Evolutionary conservation across 305 asterid genomes (phyloP), one percentile per base, ranked within the genome.

Genomic region (Lippia alba): DNA sequence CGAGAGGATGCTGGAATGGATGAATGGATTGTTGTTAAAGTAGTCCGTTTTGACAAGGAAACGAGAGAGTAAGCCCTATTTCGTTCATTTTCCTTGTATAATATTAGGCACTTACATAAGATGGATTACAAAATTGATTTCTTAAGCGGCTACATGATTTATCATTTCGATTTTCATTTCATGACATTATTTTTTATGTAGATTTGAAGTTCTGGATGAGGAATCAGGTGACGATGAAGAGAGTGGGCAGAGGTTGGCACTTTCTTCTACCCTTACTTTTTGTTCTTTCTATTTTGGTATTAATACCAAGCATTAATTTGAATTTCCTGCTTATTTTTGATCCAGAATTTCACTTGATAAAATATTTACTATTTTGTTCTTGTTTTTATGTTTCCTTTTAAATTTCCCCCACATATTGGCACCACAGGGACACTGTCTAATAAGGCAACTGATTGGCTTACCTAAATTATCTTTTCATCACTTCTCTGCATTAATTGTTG

Each of bases 221-320:
- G 98, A 94, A 67, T 98, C 98, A 8, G 97, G 97, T 45, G 99
- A 94, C 61, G 98, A 94, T 34, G 99, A 94, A 86, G 99, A 94
- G 75, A 85, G 96, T 17, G 96, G 87, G 66, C 99, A 89, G 78
- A 92, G 92, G 99, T 90, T 73, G 57, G 73, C 32, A 15, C 30
- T 50, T 64, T 66, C 59, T 63, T 70, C 70, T 33, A 15, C 40
- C 61, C 30, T 62, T 39, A 9, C 17, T 50, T 41, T 16, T 39
- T 17, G 18, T 19, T 64, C 17, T 40, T 40, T 62, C 3, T 57
- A 16, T 12, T 72, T 55, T 48, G 57, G 58, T 70, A 65, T 34
- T 53, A 53, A 46, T 50, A 30, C 19, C 20, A 39, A 30, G 40
- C 41, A 44, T 20, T 66, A 34, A 41, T 58, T 0, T 55, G 39